Conservation (phyloP, 1,139 yeast species). For the Debaryomyces psychrophilus region DNA sequence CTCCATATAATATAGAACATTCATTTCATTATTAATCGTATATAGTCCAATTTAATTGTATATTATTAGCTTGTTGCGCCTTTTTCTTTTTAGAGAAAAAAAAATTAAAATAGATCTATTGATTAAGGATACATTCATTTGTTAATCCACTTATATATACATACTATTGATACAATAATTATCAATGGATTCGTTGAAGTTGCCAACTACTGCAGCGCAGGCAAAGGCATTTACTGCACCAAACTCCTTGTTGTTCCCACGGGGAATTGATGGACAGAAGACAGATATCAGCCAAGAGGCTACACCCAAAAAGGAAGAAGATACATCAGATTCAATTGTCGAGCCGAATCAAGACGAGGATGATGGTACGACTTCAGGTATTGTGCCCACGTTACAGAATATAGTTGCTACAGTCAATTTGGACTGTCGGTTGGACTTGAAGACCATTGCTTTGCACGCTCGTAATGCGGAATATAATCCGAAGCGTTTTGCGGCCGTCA, state of each 20-base stretch:
- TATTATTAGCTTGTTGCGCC: slow-evolving; percentile 7
- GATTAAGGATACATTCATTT: slow-evolving; percentile 47
- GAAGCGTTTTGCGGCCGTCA: slow-evolving; percentile 97
- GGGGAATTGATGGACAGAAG: slow-evolving; percentile 34
- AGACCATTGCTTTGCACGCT: slow-evolving; percentile 97
- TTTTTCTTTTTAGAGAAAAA: neutral
- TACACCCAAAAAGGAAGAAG: slow-evolving; percentile 33
- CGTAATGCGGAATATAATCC: slow-evolving; percentile 99
- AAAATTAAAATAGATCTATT: slow-evolving; percentile 1
- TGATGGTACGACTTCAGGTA: slow-evolving; percentile 82
- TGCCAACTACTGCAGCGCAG: slow-evolving; percentile 81
- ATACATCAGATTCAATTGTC: slow-evolving; percentile 30
- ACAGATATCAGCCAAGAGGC: slow-evolving; percentile 14
- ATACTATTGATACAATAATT: slow-evolving; percentile 9
- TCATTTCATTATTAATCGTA: slow-evolving; percentile 8
- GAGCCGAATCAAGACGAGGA: slow-evolving; percentile 55
- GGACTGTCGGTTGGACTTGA: slow-evolving; percentile 93
- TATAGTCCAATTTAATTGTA: slow-evolving; percentile 10
- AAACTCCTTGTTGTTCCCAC: slow-evolving; percentile 65
- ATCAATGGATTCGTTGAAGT: slow-evolving; percentile 69
- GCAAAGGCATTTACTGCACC: slow-evolving; percentile 77
- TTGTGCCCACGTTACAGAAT: slow-evolving; percentile 94
- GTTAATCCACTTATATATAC: slow-evolving; percentile 33
- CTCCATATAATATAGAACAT: slow-evolving; percentile 7
- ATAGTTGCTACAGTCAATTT: slow-evolving; percentile 97